These are phyloP conservation scores for Blepharisma undulans DNA, from an alignment of 169 alveolate genomes.

Conservation along the genomic window DNA sequence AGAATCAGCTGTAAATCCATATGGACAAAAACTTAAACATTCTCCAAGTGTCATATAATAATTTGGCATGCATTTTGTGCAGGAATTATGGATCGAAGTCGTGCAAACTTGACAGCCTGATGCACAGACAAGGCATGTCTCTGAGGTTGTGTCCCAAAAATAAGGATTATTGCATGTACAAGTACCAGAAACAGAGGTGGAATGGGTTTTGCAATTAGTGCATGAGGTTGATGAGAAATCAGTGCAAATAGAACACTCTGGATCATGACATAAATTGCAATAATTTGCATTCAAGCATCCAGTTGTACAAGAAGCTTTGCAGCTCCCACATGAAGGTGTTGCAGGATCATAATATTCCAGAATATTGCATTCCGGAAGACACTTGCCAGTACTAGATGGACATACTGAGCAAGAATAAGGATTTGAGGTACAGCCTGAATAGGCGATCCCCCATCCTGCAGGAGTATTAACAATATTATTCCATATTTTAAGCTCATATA, in stretches of 20 bases:
- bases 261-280: slow-evolving; percentile 25
- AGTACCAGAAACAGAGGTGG: background rate
- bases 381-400: background rate
- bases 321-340: background rate
- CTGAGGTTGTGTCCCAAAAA: background rate
- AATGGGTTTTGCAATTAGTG: background rate
- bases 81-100: background rate
- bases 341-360: background rate
- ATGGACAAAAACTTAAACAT: slow-evolving; percentile 14
- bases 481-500: background rate
- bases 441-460: background rate
- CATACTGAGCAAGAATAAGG: background rate
- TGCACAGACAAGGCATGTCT: background rate
- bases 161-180: background rate
- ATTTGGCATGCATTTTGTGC: background rate
- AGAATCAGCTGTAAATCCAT: background rate
- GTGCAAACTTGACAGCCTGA: background rate
- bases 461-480: background rate
- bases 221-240: background rate
- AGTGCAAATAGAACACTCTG: background rate
- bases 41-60: background rate
- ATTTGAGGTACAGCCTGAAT: background rate
- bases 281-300: slow-evolving; percentile 3
- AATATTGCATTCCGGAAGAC: slow-evolving; percentile 9
- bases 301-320: background rate